Evolutionary conservation across 192 early-diverging fungal genomes (phyloP).

Genomic region (Podila horticola): DNA sequence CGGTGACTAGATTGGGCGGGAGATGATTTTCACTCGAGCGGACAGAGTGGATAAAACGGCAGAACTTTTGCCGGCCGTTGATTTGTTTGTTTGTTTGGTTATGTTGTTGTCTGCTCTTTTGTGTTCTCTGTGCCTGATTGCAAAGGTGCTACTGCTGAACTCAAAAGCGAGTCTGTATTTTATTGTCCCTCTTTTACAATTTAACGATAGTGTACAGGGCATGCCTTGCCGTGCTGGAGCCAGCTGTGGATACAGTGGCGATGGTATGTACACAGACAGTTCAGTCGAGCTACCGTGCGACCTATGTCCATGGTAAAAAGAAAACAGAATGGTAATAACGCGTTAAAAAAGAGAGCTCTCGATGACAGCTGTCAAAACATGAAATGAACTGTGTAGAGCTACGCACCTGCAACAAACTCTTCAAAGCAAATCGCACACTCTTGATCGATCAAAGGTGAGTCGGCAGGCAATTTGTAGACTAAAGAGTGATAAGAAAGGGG

Average conservation of each 20-base stretch:
- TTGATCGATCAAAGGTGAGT: conserved; percentile 71
- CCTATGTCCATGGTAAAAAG: conserved; percentile 51
- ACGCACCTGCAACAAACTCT: conserved; percentile 80
- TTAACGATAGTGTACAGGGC: conserved; percentile 86
- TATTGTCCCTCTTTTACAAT: no score
- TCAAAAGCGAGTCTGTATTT: no score
- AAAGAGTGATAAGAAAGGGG: background rate
- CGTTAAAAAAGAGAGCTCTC: background rate
- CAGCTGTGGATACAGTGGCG: conserved; percentile 83
- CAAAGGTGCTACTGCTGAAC: no score
- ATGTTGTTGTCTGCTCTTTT: no score
- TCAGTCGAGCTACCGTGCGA: conserved; percentile 81
- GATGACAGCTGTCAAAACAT: background rate
- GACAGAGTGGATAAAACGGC: no score
- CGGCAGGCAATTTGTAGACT: conserved; percentile 69
- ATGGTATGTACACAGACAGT: conserved; percentile 93
- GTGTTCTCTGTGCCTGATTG: no score
- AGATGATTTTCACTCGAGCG: no score
- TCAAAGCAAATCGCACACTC: conserved; percentile 97
- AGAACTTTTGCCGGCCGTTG: no score
- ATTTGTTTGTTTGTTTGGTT: no score
- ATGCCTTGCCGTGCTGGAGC: conserved; percentile 77
- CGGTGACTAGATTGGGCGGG: no score
- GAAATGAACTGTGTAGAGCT: background rate
- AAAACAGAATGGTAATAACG: conserved; percentile 4